A percentile compares a stretch with the other conserved stretches of the same genome.
These are phyloP conservation scores for Albugo candida DNA, from an alignment of 352 stramenopile species.

Conservation along the genomic window DNA sequence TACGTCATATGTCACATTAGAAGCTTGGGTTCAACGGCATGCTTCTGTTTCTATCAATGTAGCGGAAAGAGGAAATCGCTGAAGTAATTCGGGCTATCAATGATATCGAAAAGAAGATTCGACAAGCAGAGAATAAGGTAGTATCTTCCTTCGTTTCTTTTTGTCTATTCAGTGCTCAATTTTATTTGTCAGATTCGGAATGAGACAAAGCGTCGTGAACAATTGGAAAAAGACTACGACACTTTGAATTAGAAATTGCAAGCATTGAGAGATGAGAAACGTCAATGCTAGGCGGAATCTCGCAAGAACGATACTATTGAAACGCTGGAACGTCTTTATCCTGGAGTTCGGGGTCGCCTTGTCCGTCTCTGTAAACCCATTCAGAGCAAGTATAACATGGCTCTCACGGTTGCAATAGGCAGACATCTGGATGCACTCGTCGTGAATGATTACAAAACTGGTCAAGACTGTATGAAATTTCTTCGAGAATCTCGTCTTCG, in stretches of 20 bases:
- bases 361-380: conserved; percentile 94
- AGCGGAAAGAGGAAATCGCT: conserved; percentile 54
- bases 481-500: conserved; percentile 89
- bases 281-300: conserved; percentile 83
- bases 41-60: conserved; percentile 1
- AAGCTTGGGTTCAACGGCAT: background rate
- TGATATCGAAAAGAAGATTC: conserved; percentile 26
- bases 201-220: conserved; percentile 34
- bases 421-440: conserved; percentile 93
- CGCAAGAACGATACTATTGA: conserved; percentile 59
- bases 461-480: conserved; percentile 81
- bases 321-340: conserved; percentile 68
- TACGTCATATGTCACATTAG: conserved; percentile 8
- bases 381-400: conserved; percentile 93
- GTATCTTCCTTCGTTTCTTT: background rate
- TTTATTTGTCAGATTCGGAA: conserved; percentile 19
- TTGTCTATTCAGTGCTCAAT: background rate
- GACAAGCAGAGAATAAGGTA: conserved; percentile 35
- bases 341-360: conserved; percentile 87
- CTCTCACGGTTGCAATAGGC: conserved; percentile 92
- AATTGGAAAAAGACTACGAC: conserved; percentile 41
- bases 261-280: conserved; percentile 82
- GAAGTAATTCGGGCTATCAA: conserved; percentile 35
- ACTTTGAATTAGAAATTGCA: conserved; percentile 74
- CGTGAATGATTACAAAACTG: conserved; percentile 57